These are phyloP conservation scores for Alternaria tenuissima DNA, from an alignment of 2,329 filamentous ascomycete species.

Conservation along the genomic window DNA sequence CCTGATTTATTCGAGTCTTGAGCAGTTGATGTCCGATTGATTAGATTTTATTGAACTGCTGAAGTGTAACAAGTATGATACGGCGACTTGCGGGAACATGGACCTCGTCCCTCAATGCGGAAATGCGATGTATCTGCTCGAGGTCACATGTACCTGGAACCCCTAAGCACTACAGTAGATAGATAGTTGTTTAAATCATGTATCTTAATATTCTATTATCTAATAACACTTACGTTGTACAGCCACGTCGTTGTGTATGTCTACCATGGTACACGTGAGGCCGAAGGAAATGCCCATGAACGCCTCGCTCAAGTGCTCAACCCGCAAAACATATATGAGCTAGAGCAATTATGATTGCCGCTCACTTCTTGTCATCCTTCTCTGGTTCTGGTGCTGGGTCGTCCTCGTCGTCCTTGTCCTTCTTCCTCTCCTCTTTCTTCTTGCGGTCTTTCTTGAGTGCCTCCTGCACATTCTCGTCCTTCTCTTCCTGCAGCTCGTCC, in stretches of 20 bases:
- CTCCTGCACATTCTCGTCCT: slow-evolving; percentile 66
- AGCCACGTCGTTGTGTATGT: not conserved
- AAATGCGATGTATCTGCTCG: too few relatives aligned
- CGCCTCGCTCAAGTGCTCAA: slow-evolving; percentile 17
- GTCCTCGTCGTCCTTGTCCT: slow-evolving; percentile 48
- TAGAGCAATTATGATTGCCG: not conserved
- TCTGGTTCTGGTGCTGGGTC: slow-evolving; percentile 20
- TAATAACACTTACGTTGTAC: not conserved
- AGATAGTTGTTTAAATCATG: too few relatives aligned
- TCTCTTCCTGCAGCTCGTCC: slow-evolving; percentile 79
- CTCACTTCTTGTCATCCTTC: slow-evolving; percentile 9
- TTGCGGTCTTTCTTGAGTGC: slow-evolving; percentile 60
- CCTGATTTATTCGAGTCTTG: too few relatives aligned
- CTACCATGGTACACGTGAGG: slow-evolving; percentile 1
- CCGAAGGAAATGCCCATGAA: slow-evolving; percentile 4
- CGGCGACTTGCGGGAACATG: too few relatives aligned
- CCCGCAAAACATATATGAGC: not conserved
- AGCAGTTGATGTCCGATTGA: too few relatives aligned
- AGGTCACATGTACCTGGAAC: too few relatives aligned
- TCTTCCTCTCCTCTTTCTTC: slow-evolving; percentile 47
- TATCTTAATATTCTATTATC: not conserved
- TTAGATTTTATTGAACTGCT: too few relatives aligned
- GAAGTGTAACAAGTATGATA: too few relatives aligned
- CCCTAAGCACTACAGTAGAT: too few relatives aligned
- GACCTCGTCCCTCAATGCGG: too few relatives aligned